Evolutionary conservation across 176 grass and related monocot genomes (phyloP).

Genomic region (Oryza officinalis): DNA sequence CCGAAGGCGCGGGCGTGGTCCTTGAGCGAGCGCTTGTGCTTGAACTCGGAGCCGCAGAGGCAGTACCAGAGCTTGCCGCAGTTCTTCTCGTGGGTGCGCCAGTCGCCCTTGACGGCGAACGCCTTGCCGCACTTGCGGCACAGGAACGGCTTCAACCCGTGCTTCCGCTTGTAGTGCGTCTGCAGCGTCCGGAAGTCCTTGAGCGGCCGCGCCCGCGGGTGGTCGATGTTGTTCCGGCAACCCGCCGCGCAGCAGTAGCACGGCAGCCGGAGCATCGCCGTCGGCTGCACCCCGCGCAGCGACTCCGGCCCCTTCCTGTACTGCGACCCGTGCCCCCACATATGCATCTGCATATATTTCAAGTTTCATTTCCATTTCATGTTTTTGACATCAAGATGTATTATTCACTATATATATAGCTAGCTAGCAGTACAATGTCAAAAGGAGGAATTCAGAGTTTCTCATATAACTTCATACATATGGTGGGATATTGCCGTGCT

Average conservation of each 20-base stretch:
- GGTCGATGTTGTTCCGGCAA: slow-evolving; percentile 97
- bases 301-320: slow-evolving; percentile 95
- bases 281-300: slow-evolving; percentile 92
- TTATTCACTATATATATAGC: no score
- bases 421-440: no score
- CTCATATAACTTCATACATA: no score
- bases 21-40: slow-evolving; percentile 99
- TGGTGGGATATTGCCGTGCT: no score
- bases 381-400: no score
- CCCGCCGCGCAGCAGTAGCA: slow-evolving; percentile 99
- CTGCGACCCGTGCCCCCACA: slow-evolving; percentile 99
- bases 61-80: slow-evolving; percentile 99
- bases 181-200: slow-evolving; percentile 98
- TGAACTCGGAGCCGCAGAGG: slow-evolving; percentile 97
- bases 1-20: slow-evolving; percentile 92
- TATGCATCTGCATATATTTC: slow-evolving; percentile 70
- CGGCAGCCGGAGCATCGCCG: slow-evolving; percentile 92
- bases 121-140: slow-evolving; percentile 97
- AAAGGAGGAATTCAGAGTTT: no score
- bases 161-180: slow-evolving; percentile 99
- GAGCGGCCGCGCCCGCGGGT: slow-evolving; percentile 83
- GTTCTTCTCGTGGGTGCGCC: slow-evolving; percentile 99
- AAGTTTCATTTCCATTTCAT: no score
- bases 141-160: slow-evolving; percentile 96
- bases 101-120: slow-evolving; percentile 94